Percentiles rank a stretch among this genome's conserved stretches.
Conservation (phyloP, 345 rosid genomes). For the Carallia brachiata region DNA sequence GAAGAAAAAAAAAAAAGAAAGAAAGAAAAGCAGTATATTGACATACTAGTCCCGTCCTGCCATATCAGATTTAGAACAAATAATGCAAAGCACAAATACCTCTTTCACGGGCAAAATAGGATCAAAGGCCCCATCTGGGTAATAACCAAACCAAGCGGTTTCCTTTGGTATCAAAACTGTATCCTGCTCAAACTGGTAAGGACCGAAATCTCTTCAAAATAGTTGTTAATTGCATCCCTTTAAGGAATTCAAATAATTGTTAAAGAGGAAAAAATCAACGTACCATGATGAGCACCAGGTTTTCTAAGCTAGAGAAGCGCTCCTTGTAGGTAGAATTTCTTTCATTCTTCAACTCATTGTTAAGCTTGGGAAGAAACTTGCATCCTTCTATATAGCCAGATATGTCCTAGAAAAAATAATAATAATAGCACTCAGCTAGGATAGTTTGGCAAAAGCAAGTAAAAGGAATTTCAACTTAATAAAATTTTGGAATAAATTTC, state of each 20-base stretch:
- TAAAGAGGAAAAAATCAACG: constrained; percentile 13
- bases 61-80: not conserved
- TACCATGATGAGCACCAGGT: constrained; percentile 73
- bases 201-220: not conserved
- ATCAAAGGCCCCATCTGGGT: constrained; percentile 61
- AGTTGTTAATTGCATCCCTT: not conserved
- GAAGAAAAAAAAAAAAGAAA: no score
- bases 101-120: constrained; percentile 58
- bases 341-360: constrained; percentile 46
- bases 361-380: constrained; percentile 64
- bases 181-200: constrained; percentile 74
- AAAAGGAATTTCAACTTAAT: not conserved
- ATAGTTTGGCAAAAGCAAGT: not conserved
- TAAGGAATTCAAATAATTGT: not conserved
- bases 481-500: not conserved
- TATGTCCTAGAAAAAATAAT: constrained; percentile 25
- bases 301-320: constrained; percentile 61
- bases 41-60: no score
- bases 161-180: constrained; percentile 70
- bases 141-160: constrained; percentile 84
- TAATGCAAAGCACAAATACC: constrained; percentile 27
- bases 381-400: constrained; percentile 50
- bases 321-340: constrained; percentile 72
- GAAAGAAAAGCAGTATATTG: not conserved
- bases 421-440: not conserved